Conservation (phyloP, 345 rosid species). For the Aurinia saxatilis region DNA sequence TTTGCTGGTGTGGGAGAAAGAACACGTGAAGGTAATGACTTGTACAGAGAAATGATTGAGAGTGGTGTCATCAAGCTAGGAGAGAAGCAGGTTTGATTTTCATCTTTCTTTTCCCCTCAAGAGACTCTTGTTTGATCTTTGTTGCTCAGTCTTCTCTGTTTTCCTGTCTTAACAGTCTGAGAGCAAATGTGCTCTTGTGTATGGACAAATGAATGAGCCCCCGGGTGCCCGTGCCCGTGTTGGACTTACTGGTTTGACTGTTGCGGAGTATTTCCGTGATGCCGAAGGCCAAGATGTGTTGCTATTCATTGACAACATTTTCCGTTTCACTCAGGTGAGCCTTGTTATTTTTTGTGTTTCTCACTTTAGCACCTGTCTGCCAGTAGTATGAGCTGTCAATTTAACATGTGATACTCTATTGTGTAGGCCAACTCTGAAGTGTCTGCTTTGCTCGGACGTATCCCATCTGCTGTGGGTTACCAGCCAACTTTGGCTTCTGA, state of each 20-base stretch:
- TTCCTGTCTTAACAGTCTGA: conserved; percentile 44
- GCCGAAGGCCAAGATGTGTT: conserved; percentile 99
- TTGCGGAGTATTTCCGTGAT: conserved; percentile 97
- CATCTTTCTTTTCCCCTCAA: background rate
- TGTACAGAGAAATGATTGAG: conserved; percentile 98
- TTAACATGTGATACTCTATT: conserved; percentile 39
- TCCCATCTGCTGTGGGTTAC: conserved; percentile 99
- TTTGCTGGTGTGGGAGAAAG: conserved; percentile 99
- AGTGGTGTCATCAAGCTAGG: conserved; percentile 99
- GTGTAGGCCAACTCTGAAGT: conserved; percentile 96
- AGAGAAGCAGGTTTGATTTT: conserved; percentile 64
- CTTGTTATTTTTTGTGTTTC: background rate
- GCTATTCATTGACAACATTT: conserved; percentile 93
- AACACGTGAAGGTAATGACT: conserved; percentile 97
- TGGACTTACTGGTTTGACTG: conserved; percentile 95
- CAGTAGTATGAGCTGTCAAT: conserved; percentile 47
- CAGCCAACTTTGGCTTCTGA: conserved; percentile 98
- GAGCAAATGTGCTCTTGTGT: conserved; percentile 95
- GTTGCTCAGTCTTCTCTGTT: background rate
- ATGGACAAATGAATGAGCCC: conserved; percentile 99
- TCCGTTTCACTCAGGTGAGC: conserved; percentile 87
- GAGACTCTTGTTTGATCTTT: background rate
- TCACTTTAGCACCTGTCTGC: conserved; percentile 18
- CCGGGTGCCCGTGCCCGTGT: conserved; percentile 99
- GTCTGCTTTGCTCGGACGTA: conserved; percentile 98